Base-by-base conservation (phyloP, 331 rosid species). In the Pyrus hybrid region DNA sequence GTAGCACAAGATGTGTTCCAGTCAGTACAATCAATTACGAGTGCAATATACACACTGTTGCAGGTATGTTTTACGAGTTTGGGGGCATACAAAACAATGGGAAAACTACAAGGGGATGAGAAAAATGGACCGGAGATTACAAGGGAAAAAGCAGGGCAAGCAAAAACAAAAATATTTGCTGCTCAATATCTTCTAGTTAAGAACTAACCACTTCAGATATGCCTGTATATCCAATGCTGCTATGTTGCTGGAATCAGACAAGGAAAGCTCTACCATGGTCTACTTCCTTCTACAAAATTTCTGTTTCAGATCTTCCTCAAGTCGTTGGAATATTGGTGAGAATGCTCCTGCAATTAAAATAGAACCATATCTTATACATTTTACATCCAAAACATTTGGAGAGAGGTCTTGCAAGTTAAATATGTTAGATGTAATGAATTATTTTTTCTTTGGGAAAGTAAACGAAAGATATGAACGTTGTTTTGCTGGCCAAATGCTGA, bases 261-360 rank as follows among this genome's bases (percentile, higher is more conserved):
- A 30, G 10, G 66, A 60, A 68, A 25, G 21, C 12, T 23, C 12
- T 28, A 43, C 33, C 0, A 29, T 13, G 30, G 45, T 77, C 60
- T 72, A 72, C 68, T 78, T 80, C 37, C 73, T 77, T 65, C 65
- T 75, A 85, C 88, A 78, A 62, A 85, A 89, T 82, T 86, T 82
- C 35, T 63, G 75, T 62, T 86, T 82, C 73, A 93, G 78, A 63
- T 73, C 83, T 80, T 85, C 92, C 81, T 93, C 97, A 73, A 93
- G 61, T 57, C 81, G 81, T 57, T 67, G 89, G 69, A 91, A 85
- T 75, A 85, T 88, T 70, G 17, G 68, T 54, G 86, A 83, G 77
- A 88, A 88, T 20, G 76, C 64, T 77, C 96, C 97, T 93, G 89
- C 91, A 86, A 16, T 73, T 60, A 23, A 78, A 56, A 78, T 56